phyloP scores from a whole-genome alignment of 1,284 basidiomycete genomes.

The Bondarzewia mesenterica region DNA sequence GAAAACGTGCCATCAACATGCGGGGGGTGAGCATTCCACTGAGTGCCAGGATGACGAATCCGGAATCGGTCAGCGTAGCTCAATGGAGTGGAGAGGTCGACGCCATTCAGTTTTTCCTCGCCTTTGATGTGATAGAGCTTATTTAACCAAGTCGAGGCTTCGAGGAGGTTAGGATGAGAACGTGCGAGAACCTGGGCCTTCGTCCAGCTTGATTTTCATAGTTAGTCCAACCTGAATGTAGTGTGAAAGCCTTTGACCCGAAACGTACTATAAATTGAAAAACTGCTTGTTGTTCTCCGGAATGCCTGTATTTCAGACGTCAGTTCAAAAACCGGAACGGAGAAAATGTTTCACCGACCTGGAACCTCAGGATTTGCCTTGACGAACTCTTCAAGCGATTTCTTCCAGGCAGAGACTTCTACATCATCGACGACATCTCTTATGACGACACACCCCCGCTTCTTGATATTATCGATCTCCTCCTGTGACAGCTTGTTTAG shows the following conservation, averaged over 20 bases:
- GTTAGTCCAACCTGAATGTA: neutral
- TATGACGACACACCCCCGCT: conserved; percentile 55
- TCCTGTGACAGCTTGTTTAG: conserved; percentile 38
- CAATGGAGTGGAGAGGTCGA: conserved; percentile 63
- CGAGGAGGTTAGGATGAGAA: conserved; percentile 67
- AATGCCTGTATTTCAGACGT: conserved; percentile 30
- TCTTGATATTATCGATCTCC: conserved; percentile 41
- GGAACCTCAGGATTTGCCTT: conserved; percentile 45
- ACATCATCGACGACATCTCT: conserved; percentile 29
- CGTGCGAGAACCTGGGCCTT: conserved; percentile 65
- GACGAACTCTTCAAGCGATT: conserved; percentile 46
- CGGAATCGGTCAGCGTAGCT: conserved; percentile 79
- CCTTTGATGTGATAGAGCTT: conserved; percentile 46
- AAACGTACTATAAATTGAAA: conserved; percentile 57
- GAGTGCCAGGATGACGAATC: conserved; percentile 67
- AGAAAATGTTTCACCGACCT: conserved; percentile 27
- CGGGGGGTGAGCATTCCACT: conserved; percentile 63
- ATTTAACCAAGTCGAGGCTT: conserved; percentile 53
- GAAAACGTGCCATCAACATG: conserved; percentile 84
- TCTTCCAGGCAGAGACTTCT: conserved; percentile 50
- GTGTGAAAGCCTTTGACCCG: neutral
- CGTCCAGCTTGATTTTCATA: conserved; percentile 46
- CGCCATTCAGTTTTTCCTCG: conserved; percentile 33
- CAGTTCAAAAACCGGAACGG: neutral
- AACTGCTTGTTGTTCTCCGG: conserved; percentile 61